Evolutionary conservation across 2,329 filamentous ascomycete genomes (phyloP).

Genomic region (Graphilbum ipis-grandicollis): DNA sequence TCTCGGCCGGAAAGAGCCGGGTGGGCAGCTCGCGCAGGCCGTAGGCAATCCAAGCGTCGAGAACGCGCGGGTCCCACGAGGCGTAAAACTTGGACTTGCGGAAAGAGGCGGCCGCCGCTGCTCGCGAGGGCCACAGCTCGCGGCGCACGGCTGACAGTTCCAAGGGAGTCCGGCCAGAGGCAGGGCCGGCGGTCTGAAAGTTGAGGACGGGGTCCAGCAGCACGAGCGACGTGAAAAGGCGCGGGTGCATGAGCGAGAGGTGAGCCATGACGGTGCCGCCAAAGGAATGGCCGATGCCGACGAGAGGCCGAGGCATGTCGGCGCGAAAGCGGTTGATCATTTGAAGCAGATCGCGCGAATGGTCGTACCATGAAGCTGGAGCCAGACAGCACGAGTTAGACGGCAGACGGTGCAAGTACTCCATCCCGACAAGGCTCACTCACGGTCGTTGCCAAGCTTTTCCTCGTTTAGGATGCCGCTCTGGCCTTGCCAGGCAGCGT

Average conservation of each 20-base stretch:
- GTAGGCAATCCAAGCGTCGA: constrained; percentile 54
- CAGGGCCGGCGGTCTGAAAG: constrained; percentile 24
- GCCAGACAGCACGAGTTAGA: background rate
- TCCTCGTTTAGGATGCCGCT: constrained; percentile 64
- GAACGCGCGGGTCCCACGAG: constrained; percentile 63
- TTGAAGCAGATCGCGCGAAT: constrained; percentile 67
- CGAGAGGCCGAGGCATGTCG: constrained; percentile 62
- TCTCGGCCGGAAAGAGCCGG: constrained; percentile 25
- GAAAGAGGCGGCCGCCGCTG: constrained; percentile 51
- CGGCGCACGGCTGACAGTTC: constrained; percentile 52
- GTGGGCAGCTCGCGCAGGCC: constrained; percentile 66
- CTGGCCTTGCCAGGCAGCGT: constrained; percentile 70
- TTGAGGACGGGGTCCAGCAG: constrained; percentile 82
- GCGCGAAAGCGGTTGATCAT: constrained; percentile 70
- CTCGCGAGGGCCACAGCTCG: constrained; percentile 66
- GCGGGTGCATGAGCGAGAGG: constrained; percentile 60
- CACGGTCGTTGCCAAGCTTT: constrained; percentile 69
- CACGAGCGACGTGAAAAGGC: constrained; percentile 57
- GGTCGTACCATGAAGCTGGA: constrained; percentile 69
- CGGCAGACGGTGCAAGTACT: too few relatives aligned
- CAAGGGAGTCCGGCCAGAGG: constrained; percentile 23
- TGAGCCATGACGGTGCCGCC: constrained; percentile 59
- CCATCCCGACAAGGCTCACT: too few relatives aligned
- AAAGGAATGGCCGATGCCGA: constrained; percentile 82
- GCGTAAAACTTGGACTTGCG: constrained; percentile 57